Evolutionary conservation across 2,329 filamentous ascomycete species (phyloP).

Genomic region (Keithomyces neogunnii): DNA sequence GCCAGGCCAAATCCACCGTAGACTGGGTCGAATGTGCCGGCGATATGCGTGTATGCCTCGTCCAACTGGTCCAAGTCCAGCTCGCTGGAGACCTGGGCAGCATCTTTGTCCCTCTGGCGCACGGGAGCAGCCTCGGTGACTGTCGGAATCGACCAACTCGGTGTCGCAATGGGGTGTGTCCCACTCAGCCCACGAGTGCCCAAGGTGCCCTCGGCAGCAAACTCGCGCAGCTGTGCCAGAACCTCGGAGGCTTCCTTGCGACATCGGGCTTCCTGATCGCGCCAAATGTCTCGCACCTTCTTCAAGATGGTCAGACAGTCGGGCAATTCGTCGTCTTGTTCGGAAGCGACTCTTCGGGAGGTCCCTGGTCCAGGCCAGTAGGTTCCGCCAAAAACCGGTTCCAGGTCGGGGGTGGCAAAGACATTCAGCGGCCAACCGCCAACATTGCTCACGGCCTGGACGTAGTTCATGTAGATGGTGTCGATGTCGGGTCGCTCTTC

Average conservation of each 20-base stretch:
- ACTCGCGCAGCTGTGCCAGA: constrained; percentile 70
- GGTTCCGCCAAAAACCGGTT: constrained; percentile 92
- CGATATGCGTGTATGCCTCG: constrained; percentile 77
- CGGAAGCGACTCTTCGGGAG: constrained; percentile 24
- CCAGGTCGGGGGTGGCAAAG: constrained; percentile 88
- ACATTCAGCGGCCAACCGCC: constrained; percentile 95
- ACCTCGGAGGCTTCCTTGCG: constrained; percentile 78
- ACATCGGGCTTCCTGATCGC: constrained; percentile 74
- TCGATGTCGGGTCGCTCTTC: constrained; percentile 93
- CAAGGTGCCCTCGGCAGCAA: constrained; percentile 79
- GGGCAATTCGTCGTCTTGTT: constrained; percentile 49
- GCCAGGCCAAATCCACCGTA: constrained; percentile 74
- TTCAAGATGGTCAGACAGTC: constrained; percentile 76
- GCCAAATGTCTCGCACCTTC: constrained; percentile 71
- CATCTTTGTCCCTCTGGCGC: constrained; percentile 13
- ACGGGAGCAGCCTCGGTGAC: constrained; percentile 15
- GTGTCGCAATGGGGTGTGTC: constrained; percentile 18
- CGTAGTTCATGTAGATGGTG: constrained; percentile 96
- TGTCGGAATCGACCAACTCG: constrained; percentile 22
- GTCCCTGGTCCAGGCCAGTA: constrained; percentile 84
- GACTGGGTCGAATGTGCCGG: constrained; percentile 66
- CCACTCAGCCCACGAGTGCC: constrained; percentile 30
- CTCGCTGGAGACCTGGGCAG: constrained; percentile 45
- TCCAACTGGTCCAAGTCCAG: constrained; percentile 87
- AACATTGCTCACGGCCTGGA: constrained; percentile 81